Percentiles rank a stretch among this genome's conserved stretches.
phyloP scores from a whole-genome alignment of 352 stramenopile genomes.

The Aphanomyces stellatus region DNA sequence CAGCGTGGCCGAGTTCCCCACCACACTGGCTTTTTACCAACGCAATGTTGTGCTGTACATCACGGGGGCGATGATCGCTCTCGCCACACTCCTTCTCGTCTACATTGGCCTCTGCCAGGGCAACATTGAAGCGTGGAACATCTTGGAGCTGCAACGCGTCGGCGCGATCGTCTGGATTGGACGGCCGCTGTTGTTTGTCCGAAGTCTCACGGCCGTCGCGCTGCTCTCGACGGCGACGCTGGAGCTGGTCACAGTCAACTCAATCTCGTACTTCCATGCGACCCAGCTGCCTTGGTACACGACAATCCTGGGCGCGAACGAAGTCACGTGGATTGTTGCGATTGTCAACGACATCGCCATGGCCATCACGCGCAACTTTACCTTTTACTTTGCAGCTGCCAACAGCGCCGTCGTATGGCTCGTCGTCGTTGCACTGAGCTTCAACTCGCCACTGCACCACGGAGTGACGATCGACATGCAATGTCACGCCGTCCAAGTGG shows the following conservation, averaged over 20 bases:
- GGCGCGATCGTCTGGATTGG: conserved; percentile 10
- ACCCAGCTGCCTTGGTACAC: conserved; percentile 6
- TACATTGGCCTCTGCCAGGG: neutral
- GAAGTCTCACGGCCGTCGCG: neutral
- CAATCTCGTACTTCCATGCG: neutral
- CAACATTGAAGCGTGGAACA: neutral
- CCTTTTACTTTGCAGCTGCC: neutral
- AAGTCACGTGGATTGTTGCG: conserved; percentile 5
- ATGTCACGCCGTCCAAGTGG: neutral
- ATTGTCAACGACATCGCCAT: neutral
- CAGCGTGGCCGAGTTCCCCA: neutral
- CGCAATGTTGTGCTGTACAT: neutral
- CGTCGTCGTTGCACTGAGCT: neutral
- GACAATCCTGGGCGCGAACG: neutral
- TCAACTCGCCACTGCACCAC: neutral
- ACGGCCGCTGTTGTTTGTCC: conserved; percentile 1
- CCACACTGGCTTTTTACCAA: neutral
- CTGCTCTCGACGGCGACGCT: neutral
- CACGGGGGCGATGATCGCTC: neutral
- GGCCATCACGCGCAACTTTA: neutral
- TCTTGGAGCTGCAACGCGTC: conserved; percentile 6
- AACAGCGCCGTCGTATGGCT: neutral
- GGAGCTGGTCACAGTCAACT: neutral
- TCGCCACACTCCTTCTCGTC: neutral
- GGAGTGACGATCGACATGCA: neutral